Evolutionary conservation across 768 basidiomycete species (phyloP).

Genomic region (Termitomyces bulborhizus): DNA sequence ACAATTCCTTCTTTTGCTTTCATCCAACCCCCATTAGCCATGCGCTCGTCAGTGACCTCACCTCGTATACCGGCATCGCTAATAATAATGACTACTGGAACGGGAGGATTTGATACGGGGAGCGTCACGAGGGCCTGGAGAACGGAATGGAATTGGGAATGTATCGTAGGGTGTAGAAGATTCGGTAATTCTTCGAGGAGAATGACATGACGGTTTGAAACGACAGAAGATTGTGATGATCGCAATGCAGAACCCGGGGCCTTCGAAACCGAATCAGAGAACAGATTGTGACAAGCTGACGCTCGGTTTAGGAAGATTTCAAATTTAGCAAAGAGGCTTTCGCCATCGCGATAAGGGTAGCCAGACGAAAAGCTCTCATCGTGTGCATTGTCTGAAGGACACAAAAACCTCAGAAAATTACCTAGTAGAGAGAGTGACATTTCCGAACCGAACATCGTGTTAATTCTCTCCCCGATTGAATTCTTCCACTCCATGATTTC

Average conservation of each 20-base stretch:
- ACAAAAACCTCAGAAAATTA: not conserved
- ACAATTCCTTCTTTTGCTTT: slow-evolving; percentile 44
- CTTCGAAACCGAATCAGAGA: slow-evolving; percentile 18
- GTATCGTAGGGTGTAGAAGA: slow-evolving; percentile 67
- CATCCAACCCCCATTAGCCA: slow-evolving; percentile 36
- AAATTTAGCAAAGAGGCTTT: slow-evolving; percentile 61
- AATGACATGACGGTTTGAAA: slow-evolving; percentile 48
- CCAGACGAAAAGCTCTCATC: slow-evolving; percentile 1
- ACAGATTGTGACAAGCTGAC: slow-evolving; percentile 50
- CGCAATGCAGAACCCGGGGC: slow-evolving; percentile 5
- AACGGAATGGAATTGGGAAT: slow-evolving; percentile 65
- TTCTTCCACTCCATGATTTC: slow-evolving; percentile 88
- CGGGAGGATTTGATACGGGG: slow-evolving; percentile 25
- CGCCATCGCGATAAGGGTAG: slow-evolving; percentile 26
- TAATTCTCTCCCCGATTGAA: slow-evolving; percentile 45
- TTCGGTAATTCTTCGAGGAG: slow-evolving; percentile 92
- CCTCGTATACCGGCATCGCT: slow-evolving; percentile 80
- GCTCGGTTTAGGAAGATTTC: slow-evolving; percentile 71
- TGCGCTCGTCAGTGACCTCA: slow-evolving; percentile 47
- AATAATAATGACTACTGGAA: slow-evolving; percentile 77
- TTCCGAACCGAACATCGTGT: slow-evolving; percentile 15
- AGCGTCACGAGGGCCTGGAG: slow-evolving; percentile 50
- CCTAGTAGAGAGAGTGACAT: not conserved
- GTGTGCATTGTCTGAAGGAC: not conserved
- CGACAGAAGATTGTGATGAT: slow-evolving; percentile 7